A percentile compares a stretch with the other conserved stretches of the same genome.
phyloP scores from a whole-genome alignment of 495 filamentous ascomycete genomes.

The Neurospora sublineolata region DNA sequence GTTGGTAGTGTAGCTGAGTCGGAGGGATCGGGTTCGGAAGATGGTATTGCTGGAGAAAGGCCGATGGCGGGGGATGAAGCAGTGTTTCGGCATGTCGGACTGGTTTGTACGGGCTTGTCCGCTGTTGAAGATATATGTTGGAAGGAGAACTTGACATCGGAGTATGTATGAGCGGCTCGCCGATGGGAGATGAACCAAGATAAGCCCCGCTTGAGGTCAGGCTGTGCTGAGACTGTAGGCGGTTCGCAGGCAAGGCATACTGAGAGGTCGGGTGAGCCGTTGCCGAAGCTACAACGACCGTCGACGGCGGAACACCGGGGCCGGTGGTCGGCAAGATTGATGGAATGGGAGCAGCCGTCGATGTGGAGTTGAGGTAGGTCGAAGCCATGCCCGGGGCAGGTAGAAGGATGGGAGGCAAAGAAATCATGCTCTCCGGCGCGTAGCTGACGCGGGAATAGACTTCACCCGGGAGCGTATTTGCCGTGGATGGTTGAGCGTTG shows the following conservation, averaged over 20 bases:
- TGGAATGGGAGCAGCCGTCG: slow-evolving; percentile 20
- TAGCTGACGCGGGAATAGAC: slow-evolving; percentile 14
- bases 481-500: slow-evolving; percentile 15
- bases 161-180: slow-evolving; percentile 41
- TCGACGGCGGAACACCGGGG: slow-evolving; percentile 5
- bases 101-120: slow-evolving; percentile 79
- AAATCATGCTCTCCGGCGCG: slow-evolving; percentile 16
- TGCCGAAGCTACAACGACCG: slow-evolving; percentile 12
- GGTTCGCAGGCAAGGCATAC: slow-evolving; percentile 36
- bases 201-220: slow-evolving; percentile 19
- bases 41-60: slow-evolving; percentile 63
- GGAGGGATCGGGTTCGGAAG: slow-evolving; percentile 36
- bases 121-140: slow-evolving; percentile 45
- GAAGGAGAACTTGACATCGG: slow-evolving; percentile 45
- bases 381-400: slow-evolving; percentile 41
- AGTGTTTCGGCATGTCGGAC: slow-evolving; percentile 81
- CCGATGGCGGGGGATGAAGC: slow-evolving; percentile 74
- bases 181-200: slow-evolving; percentile 38
- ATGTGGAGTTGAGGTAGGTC: slow-evolving; percentile 26
- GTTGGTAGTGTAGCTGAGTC: slow-evolving; percentile 93
- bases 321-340: slow-evolving; percentile 22
- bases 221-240: slow-evolving; percentile 23
- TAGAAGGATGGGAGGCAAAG: slow-evolving; percentile 32
- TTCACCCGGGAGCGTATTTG: slow-evolving; percentile 7
- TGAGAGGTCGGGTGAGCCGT: slow-evolving; percentile 11